Base-by-base conservation (phyloP, 176 grass and related monocot species). In the Aegilops bicornis region DNA sequence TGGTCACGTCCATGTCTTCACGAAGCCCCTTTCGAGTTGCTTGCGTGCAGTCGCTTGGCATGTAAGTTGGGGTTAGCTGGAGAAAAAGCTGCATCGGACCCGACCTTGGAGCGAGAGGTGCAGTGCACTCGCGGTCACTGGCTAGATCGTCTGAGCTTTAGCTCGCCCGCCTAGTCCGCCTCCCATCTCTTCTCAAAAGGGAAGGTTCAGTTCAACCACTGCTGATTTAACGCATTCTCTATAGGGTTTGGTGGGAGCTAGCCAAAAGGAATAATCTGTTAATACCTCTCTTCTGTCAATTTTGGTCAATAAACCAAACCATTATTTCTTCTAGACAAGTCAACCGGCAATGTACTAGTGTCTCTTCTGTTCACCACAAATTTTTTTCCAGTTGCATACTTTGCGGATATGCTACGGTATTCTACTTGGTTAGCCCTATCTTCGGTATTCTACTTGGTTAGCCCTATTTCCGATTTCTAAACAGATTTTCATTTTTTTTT, bases 41-140 rank as follows among this genome's bases (percentile, higher is more conserved):
- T 75, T 61, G 60, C 83, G 68, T 79, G 89, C 43, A 76, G 76
- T 84, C 75, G 43, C 89, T 91, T 91, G 31, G 27, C 85, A 91
- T 80, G 75, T 66, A 87, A 86, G 72, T 14, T 78, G 16, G 37
- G 39, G 78, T 63, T 85, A 31, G 62, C 85, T 40, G 37, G 67
- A 64, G 16, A 73, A 79, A 89, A 71, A 59, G 81, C 0, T 16
- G 37, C 50, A 54, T 19, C 3, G 1, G 50, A 2, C 50, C 16
- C 2, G 48, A 6, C 12, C 14, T 16, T 50, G 48, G 36, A 62
- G 69, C 42, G 52, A 80, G 58, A 61, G 45, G 72, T 86, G 29
- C 63, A 10, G 27, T 62, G 56, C 56, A 31, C 17, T 19, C 31
- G 65, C 16, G 22, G 27, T 64, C 62, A 31, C 63, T 40, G 17